These are phyloP conservation scores for Volutella citrinella DNA, from an alignment of 2,329 filamentous ascomycete genomes.

Conservation along the genomic window DNA sequence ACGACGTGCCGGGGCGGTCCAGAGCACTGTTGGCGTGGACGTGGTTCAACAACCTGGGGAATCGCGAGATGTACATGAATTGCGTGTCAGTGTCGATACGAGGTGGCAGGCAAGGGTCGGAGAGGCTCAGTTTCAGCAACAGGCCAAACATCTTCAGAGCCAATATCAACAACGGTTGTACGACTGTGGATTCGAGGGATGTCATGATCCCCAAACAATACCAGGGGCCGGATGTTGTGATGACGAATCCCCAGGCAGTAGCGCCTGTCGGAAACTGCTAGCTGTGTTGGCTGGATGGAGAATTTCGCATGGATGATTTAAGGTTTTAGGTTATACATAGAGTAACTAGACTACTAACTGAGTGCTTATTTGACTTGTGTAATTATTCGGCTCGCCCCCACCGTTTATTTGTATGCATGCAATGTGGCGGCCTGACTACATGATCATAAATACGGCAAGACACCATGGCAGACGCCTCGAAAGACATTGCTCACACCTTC, in stretches of 20 bases:
- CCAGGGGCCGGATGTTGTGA: constrained; percentile 52
- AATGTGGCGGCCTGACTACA: no score
- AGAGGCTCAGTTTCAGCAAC: constrained; percentile 17
- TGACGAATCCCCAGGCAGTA: constrained; percentile 7
- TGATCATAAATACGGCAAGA: no score
- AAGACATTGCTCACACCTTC: no score
- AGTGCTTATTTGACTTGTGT: no score
- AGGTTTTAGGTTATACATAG: no score
- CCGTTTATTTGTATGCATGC: no score
- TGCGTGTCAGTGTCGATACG: constrained; percentile 58
- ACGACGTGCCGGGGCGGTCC: constrained; percentile 44
- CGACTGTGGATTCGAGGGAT: constrained; percentile 51
- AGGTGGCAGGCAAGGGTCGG: constrained; percentile 6
- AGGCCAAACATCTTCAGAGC: constrained; percentile 66
- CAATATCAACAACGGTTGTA: constrained; percentile 58
- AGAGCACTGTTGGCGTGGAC: constrained; percentile 58
- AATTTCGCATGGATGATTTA: no score
- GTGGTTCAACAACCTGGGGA: constrained; percentile 61
- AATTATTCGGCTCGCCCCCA: no score
- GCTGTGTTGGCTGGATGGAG: no score
- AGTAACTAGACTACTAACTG: no score
- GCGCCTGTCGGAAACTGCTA: constrained; percentile 11
- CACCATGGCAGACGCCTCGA: no score
- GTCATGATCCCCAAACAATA: constrained; percentile 62
- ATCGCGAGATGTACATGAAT: constrained; percentile 70